phyloP scores from a whole-genome alignment of 306 rosid species.

The Acmispon strigosus region DNA sequence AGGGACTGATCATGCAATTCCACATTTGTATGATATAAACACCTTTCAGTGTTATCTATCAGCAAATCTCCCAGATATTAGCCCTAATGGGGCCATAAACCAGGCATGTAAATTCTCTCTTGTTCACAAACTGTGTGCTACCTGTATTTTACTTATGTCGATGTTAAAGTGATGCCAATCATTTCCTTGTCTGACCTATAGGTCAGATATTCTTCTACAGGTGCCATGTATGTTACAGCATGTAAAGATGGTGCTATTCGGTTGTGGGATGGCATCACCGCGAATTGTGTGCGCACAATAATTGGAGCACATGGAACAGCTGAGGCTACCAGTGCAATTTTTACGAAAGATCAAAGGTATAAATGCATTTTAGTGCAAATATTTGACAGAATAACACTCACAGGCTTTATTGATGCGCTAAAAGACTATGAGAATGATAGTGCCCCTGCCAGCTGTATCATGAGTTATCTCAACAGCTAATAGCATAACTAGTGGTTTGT shows the following conservation, averaged over 20 bases:
- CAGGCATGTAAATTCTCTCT: constrained; percentile 54
- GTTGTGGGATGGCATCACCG: constrained; percentile 86
- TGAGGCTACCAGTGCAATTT: constrained; percentile 82
- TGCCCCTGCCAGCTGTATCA: neutral
- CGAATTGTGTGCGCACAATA: constrained; percentile 64
- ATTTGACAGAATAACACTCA: neutral
- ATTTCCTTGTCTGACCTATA: constrained; percentile 31
- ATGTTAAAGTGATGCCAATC: neutral
- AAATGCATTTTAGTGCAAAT: constrained; percentile 3
- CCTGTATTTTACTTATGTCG: neutral
- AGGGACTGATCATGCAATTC: constrained; percentile 94
- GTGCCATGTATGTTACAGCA: constrained; percentile 85
- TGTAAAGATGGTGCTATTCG: constrained; percentile 81
- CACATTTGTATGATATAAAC: constrained; percentile 82
- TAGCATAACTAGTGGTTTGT: neutral
- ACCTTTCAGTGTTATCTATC: constrained; percentile 82
- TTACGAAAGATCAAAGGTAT: constrained; percentile 79
- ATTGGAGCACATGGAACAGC: constrained; percentile 69
- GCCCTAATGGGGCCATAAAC: constrained; percentile 73
- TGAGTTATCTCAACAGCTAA: neutral
- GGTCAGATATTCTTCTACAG: constrained; percentile 83
- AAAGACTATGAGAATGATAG: neutral
- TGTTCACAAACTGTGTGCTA: neutral
- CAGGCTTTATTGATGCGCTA: neutral
- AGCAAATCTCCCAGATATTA: constrained; percentile 55